Evolutionary conservation across 208 protist species (phyloP), one percentile per base, ranked within the genome.

Genomic region (Trypanosoma theileri): DNA sequence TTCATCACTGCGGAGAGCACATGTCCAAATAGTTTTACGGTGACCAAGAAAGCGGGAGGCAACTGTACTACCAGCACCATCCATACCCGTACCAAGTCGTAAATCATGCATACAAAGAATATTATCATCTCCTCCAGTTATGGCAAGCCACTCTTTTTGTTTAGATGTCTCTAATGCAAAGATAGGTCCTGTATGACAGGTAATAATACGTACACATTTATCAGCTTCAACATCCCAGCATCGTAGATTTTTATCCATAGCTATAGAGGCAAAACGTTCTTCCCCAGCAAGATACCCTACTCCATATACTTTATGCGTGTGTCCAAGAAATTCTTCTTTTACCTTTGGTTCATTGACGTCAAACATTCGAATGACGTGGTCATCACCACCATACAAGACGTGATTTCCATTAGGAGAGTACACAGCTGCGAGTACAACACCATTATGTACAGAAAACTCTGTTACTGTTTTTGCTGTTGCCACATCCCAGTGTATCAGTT

Each of bases 41-140:
- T 91, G 86, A 4, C 86, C 89, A 9, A 65, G 48, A 19, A 88
- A 79, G 0, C 76, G 73, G 24, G 72, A 65, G 14, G 72, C 78
- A 12, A 89, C 81, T 9, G 79, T 69, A 44, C 76, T 59, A 14
- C 62, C 58, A 28, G 4, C n/a, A n/a, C n/a, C n/a, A n/a, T n/a
- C n/a, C n/a, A n/a, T n/a, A n/a, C n/a, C n/a, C n/a, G n/a, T 35
- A 35, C 56, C 65, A 26, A 62, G 4, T 1, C 89, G 85, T 19
- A 94, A 86, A 66, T 94, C 89, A 63, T 90, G 86, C 35, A 84
- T 67, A 66, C 63, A 84, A 1, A 92, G 53, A 13, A 70, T 50
- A 24, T 71, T 59, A 73, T 89, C 85, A 62, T 89, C 76, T 1
- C 86, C 84, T 2, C 69, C 81, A 11, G 75, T 81, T 19, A 92